Evolutionary conservation across 1,284 basidiomycete genomes (phyloP), one percentile per base, ranked within the genome.

Genomic region (Wolfiporia cocos): DNA sequence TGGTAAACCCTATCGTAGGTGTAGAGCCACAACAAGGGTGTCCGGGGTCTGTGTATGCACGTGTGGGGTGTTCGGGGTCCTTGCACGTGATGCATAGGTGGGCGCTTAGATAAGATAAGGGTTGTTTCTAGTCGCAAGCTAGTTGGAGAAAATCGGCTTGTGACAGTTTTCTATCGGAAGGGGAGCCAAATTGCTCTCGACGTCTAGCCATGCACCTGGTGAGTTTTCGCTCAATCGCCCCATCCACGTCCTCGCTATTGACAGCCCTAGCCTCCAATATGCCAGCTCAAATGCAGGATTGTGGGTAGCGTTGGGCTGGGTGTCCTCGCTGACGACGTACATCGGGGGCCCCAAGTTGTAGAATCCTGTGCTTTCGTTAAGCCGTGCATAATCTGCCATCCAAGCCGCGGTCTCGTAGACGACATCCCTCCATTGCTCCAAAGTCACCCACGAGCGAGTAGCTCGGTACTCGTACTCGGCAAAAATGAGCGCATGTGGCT

Each of bases 291-390:
- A 73, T 1, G 76, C 67, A 0, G 77, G 70, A 48, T 79, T 79
- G 30, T 58, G 57, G 7, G 76, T 79, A 21, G 64, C 62, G 48
- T 75, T 75, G 9, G 74, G 76, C 37, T 54, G 65, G 4, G 76
- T 78, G 56, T 79, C 75, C 49, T 81, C 76, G 43, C 69, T 71
- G 19, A 78, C 73, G 34, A 71, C 61, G 51, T 74, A 76, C 68
- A 78, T 67, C 9, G 77, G 76, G 17, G 78, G 76, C 0, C 76
- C 76, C 3, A 81, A 58, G 52, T 79, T 76, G 49, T 70, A 79
- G 4, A 68, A 60, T 1, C 62, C 59, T 12, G 69, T 73, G 41
- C 63, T 69, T 21, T 50, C 49, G 51, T 79, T 79, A 43, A 59
- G 66, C 64, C 68, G 75, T 10, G 76, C 74, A 49, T 73, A 81